Evolutionary conservation across 2,329 filamentous ascomycete species (phyloP), one percentile per base, ranked within the genome.

Genomic region (Pezicula carpinea): DNA sequence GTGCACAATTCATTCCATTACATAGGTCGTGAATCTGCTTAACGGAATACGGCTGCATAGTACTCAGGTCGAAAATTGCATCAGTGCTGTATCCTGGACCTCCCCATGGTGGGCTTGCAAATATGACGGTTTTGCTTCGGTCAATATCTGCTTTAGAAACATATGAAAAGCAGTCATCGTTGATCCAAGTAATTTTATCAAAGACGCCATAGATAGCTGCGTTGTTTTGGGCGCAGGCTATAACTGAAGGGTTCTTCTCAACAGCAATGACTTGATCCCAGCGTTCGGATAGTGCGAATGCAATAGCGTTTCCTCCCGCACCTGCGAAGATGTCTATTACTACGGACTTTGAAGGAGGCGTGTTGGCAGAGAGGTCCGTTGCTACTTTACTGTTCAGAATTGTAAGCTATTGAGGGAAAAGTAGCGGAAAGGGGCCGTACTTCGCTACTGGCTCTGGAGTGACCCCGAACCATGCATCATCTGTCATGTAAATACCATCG

Each of bases 391-490:
- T 85, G 52, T 19, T 34, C 4, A 11, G 15, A 7, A 44, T 43
- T 45, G 44, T 51, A 41, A 47, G 43, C 26, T 36, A 39, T 35
- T 22, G 15, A n/a, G 18, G 18, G 3, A 13, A 34, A 35, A 26
- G 38, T 14, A 47, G 40, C 17, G 10, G n/a, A 19, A 19, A 39
- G 29, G 41, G 26, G 69, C 75, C 59, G n/a, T 72, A 93, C 88
- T 77, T 82, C 50, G 93, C 93, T 22, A 99, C 81, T 4, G 88
- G 87, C 66, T 99, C 92, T 13, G 93, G 91, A 0, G 95, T 99
- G 6, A 97, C 91, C 46, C 91, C 93, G 65, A 93, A 99, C 93
- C 93, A 99, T 45, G 90, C 87, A 68, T 92, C 85, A 64, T 95
- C 84, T 0, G 95, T 99, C 75, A 99, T 82, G 73, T 83, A 85